These are phyloP conservation scores for Primulina huaijiensis DNA, from an alignment of 257 asterid species.

Conservation along the genomic window DNA sequence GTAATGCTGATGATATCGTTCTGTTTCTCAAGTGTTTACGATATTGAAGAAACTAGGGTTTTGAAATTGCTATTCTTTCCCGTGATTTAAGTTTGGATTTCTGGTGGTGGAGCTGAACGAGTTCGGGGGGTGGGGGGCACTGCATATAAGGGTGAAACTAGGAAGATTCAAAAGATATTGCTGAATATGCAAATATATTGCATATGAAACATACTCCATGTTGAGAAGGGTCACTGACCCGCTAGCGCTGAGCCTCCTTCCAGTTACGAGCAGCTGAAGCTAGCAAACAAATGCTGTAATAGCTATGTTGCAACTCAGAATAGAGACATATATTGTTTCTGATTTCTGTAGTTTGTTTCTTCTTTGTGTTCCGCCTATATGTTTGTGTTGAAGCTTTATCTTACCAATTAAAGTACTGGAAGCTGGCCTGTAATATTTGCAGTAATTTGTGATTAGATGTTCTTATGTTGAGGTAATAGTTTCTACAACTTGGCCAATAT, in stretches of 20 bases:
- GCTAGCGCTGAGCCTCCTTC: not conserved
- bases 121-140: not conserved
- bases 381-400: not conserved
- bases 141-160: not conserved
- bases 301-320: not conserved
- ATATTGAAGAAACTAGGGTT: constrained; percentile 26
- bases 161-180: not conserved
- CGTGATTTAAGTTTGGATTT: not conserved
- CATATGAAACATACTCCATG: not conserved
- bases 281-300: not conserved
- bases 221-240: not conserved
- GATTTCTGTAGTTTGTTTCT: not conserved
- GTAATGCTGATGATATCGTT: not conserved
- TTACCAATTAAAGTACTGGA: not conserved
- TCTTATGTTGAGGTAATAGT: not conserved
- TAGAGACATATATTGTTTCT: not conserved
- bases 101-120: not conserved
- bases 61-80: not conserved
- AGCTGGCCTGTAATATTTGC: not conserved
- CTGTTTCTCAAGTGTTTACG: not conserved
- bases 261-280: not conserved
- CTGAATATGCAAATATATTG: not conserved
- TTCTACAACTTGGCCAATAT: too few relatives aligned
- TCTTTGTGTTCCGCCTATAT: not conserved
- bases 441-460: too few relatives aligned